Conservation (phyloP, 495 filamentous ascomycete genomes). For the Penicillium longicatenatum region DNA sequence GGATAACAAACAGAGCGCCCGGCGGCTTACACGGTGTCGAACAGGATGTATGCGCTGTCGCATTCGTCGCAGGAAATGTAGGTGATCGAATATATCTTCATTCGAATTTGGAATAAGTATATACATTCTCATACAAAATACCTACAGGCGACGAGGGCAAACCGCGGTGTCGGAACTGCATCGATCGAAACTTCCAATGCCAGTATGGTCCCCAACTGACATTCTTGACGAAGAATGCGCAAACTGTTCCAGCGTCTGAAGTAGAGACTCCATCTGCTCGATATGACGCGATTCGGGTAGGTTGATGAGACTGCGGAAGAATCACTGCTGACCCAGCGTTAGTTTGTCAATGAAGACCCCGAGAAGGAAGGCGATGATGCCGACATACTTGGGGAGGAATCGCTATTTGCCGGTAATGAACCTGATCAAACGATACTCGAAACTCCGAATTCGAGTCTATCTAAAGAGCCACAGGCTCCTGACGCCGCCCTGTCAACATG, state of each 20-base stretch:
- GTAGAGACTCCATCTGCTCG: constrained; percentile 10
- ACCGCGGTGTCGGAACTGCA: constrained; percentile 45
- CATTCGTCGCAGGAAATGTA: constrained; percentile 44
- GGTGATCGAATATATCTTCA: not conserved
- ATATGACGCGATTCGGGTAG: constrained; percentile 32
- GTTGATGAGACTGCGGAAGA: not conserved
- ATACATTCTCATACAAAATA: not conserved
- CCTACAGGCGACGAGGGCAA: constrained; percentile 49
- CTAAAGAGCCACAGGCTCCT: not conserved
- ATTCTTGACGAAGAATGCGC: constrained; percentile 45
- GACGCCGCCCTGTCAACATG: not conserved
- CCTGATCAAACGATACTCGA: not conserved
- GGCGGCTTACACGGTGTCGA: constrained; percentile 36
- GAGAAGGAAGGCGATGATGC: not conserved
- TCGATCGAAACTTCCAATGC: constrained; percentile 40
- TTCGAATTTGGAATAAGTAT: not conserved
- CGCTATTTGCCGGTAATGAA: not conserved
- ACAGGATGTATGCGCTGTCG: constrained; percentile 50
- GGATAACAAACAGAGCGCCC: constrained; percentile 13
- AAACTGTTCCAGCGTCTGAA: constrained; percentile 26
- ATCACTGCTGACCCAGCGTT: not conserved
- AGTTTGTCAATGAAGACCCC: constrained; percentile 34
- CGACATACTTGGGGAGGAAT: not conserved
- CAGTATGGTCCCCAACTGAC: constrained; percentile 41
- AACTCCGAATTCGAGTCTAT: not conserved